Conservation (phyloP, 2,329 filamentous ascomycete genomes). For the Trichoderma brevicompactum region DNA sequence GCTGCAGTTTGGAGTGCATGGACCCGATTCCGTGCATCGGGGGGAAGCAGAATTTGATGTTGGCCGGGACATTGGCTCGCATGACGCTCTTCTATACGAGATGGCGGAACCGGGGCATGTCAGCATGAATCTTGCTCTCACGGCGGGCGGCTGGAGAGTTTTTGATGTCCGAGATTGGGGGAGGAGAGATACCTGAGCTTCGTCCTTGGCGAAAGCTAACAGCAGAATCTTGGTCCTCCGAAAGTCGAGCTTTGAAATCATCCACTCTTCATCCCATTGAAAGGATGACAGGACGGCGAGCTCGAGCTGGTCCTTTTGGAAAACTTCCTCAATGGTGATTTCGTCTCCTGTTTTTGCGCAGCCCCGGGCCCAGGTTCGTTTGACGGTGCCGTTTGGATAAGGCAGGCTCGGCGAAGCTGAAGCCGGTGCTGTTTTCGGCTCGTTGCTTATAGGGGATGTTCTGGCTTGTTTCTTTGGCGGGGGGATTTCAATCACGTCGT, state of each 20-base stretch:
- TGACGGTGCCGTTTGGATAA: conserved; percentile 67
- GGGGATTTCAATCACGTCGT: conserved; percentile 39
- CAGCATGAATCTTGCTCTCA: not conserved
- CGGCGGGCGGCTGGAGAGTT: no score
- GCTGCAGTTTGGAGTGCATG: conserved; percentile 95
- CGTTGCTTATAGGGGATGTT: not conserved
- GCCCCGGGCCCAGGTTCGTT: conserved; percentile 77
- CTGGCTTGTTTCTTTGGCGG: conserved; percentile 35
- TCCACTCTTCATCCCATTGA: conserved; percentile 82
- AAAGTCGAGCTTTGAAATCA: conserved; percentile 71
- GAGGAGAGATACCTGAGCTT: conserved; percentile 52
- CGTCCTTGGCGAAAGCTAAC: conserved; percentile 58
- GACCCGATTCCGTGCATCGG: conserved; percentile 72
- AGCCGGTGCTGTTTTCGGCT: not conserved
- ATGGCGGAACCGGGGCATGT: not conserved
- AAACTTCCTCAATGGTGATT: conserved; percentile 84
- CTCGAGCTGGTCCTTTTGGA: conserved; percentile 72
- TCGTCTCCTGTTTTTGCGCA: conserved; percentile 67
- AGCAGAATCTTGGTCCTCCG: conserved; percentile 65
- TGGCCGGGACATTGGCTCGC: conserved; percentile 53
- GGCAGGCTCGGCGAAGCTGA: conserved; percentile 37
- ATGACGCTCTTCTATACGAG: conserved; percentile 51
- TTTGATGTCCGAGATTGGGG: not conserved
- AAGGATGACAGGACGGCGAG: conserved; percentile 86
- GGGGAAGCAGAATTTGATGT: conserved; percentile 78